Evolutionary conservation across 2,329 filamentous ascomycete genomes (phyloP).

Genomic region (Sporothrix dimorphospora): DNA sequence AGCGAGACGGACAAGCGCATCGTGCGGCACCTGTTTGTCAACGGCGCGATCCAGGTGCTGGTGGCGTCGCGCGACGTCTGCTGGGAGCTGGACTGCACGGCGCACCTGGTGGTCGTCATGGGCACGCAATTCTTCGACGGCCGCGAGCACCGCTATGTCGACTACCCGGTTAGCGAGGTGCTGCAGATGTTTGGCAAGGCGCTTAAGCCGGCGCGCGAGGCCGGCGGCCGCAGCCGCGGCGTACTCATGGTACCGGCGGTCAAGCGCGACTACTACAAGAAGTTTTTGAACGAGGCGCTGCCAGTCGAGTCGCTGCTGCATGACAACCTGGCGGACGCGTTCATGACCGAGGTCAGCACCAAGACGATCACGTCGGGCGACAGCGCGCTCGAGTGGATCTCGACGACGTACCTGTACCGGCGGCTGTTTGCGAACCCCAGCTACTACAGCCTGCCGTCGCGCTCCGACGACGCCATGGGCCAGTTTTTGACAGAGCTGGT

Average conservation of each 20-base stretch:
- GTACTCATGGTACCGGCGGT: slow-evolving; percentile 96
- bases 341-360: slow-evolving; percentile 95
- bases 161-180: slow-evolving; percentile 92
- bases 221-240: slow-evolving; percentile 79
- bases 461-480: slow-evolving; percentile 90
- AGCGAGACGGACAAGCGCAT: slow-evolving; percentile 89
- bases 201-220: slow-evolving; percentile 75
- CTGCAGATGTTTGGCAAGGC: slow-evolving; percentile 98
- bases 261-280: slow-evolving; percentile 97
- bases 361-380: slow-evolving; percentile 95
- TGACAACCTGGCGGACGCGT: slow-evolving; percentile 89
- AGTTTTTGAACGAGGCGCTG: slow-evolving; percentile 94
- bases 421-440: slow-evolving; percentile 93
- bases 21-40: slow-evolving; percentile 86
- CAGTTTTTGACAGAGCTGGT: slow-evolving; percentile 93
- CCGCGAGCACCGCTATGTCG: slow-evolving; percentile 93
- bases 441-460: slow-evolving; percentile 88
- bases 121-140: slow-evolving; percentile 98
- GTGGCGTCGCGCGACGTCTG: slow-evolving; percentile 80
- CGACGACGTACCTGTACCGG: slow-evolving; percentile 97
- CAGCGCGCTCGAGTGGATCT: slow-evolving; percentile 97
- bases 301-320: slow-evolving; percentile 95
- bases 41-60: slow-evolving; percentile 87
- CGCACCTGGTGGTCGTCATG: slow-evolving; percentile 94
- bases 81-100: slow-evolving; percentile 88